A percentile compares a stretch with the other conserved stretches of the same genome.
Evolutionary conservation across 2,329 filamentous ascomycete genomes (phyloP).

Genomic region (Dactylella cylindrospora): DNA sequence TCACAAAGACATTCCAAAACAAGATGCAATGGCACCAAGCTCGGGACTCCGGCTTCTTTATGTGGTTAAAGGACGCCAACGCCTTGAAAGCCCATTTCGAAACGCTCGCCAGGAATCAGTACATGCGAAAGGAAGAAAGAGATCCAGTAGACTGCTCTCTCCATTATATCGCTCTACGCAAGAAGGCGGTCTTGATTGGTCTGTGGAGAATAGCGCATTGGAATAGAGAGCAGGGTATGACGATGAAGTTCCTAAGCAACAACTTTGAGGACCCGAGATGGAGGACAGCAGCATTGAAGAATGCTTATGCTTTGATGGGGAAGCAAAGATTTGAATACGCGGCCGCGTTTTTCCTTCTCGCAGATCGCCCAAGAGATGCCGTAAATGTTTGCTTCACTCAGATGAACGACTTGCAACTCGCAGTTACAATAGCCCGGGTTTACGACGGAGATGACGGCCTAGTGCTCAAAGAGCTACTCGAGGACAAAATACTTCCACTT

Average conservation of each 20-base stretch:
- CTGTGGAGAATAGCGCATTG: slow-evolving; percentile 93
- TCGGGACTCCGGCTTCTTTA: slow-evolving; percentile 82
- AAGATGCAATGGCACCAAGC: slow-evolving; percentile 83
- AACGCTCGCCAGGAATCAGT: slow-evolving; percentile 86
- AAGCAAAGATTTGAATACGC: slow-evolving; percentile 92
- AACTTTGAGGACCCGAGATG: slow-evolving; percentile 86
- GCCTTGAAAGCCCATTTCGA: slow-evolving; percentile 85
- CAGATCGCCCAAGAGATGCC: slow-evolving; percentile 79
- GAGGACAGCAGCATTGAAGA: slow-evolving; percentile 87
- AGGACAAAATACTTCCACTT: slow-evolving; percentile 74
- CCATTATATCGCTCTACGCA: slow-evolving; percentile 85
- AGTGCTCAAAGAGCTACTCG: slow-evolving; percentile 70
- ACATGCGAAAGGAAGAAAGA: slow-evolving; percentile 80
- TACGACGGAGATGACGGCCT: slow-evolving; percentile 83
- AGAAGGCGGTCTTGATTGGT: slow-evolving; percentile 85
- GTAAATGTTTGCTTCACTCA: slow-evolving; percentile 84
- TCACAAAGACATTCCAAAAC: slow-evolving; percentile 75
- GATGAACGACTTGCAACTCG: slow-evolving; percentile 83
- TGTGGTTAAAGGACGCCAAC: slow-evolving; percentile 81
- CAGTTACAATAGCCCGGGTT: slow-evolving; percentile 80
- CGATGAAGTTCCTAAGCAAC: slow-evolving; percentile 77
- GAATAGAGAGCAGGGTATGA: slow-evolving; percentile 81
- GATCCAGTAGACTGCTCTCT: slow-evolving; percentile 89
- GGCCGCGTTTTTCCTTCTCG: slow-evolving; percentile 91
- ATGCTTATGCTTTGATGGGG: slow-evolving; percentile 91